Evolutionary conservation across 1,284 basidiomycete genomes (phyloP).

Genomic region (Tylopilus sp.): DNA sequence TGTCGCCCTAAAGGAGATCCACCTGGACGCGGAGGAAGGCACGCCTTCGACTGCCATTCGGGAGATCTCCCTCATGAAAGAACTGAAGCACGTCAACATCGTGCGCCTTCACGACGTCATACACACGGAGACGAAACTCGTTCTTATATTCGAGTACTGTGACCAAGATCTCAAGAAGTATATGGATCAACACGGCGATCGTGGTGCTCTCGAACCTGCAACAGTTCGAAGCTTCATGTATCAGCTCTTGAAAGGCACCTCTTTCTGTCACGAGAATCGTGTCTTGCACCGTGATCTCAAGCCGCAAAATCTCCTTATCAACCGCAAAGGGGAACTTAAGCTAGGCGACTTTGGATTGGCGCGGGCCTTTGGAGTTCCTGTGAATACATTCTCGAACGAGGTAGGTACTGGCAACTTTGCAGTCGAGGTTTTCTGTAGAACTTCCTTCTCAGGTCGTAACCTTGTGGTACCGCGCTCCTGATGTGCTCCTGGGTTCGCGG

Average conservation of each 20-base stretch:
- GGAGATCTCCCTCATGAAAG: conserved; percentile 96
- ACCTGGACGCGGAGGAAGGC: conserved; percentile 93
- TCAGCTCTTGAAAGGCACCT: conserved; percentile 95
- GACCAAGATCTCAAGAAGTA: conserved; percentile 99
- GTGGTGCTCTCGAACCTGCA: conserved; percentile 88
- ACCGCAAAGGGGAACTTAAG: conserved; percentile 95
- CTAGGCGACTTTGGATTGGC: conserved; percentile 96
- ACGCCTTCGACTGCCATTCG: conserved; percentile 94
- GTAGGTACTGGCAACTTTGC: conserved; percentile 39
- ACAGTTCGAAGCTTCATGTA: conserved; percentile 98
- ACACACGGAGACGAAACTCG: conserved; percentile 96
- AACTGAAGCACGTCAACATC: conserved; percentile 93
- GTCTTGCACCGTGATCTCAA: conserved; percentile 97
- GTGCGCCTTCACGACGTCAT: conserved; percentile 98
- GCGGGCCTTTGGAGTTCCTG: conserved; percentile 92
- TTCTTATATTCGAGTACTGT: conserved; percentile 98
- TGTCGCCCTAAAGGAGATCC: conserved; percentile 90
- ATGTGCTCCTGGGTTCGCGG: conserved; percentile 94
- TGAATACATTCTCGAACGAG: conserved; percentile 96
- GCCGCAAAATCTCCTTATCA: conserved; percentile 97
- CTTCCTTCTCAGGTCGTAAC: conserved; percentile 77
- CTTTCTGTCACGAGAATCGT: conserved; percentile 98
- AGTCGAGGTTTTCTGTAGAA: conserved; percentile 1
- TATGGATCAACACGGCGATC: conserved; percentile 98
- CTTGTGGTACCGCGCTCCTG: conserved; percentile 98